Evolutionary conservation across 2,329 filamentous ascomycete species (phyloP).

Genomic region (Fusarium verticillioides): DNA sequence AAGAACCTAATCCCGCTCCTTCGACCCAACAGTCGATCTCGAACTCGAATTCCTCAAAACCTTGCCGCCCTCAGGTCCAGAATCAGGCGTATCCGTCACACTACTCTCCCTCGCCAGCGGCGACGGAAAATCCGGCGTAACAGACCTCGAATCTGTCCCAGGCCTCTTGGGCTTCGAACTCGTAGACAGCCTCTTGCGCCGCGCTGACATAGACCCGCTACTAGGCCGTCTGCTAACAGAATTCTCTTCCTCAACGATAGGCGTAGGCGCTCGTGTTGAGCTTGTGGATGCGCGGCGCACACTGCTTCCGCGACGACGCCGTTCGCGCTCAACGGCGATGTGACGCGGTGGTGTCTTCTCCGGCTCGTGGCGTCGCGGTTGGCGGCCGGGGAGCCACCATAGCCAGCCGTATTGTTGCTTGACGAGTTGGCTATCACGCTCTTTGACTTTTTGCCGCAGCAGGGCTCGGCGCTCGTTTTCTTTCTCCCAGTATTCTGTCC

Average conservation of each 20-base stretch:
- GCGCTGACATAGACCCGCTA: conserved; percentile 61
- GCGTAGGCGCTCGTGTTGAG: conserved; percentile 62
- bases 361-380: conserved; percentile 49
- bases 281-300: conserved; percentile 63
- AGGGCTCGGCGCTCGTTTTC: conserved; percentile 90
- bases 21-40: conserved; percentile 36
- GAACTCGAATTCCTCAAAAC: conserved; percentile 39
- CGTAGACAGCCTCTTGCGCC: conserved; percentile 62
- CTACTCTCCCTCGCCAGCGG: conserved; percentile 63
- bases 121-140: conserved; percentile 66
- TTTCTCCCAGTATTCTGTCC: conserved; percentile 94
- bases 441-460: conserved; percentile 75
- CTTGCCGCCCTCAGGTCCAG: conserved; percentile 35
- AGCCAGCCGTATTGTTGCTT: conserved; percentile 77
- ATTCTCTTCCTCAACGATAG: conserved; percentile 60
- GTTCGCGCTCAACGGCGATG: conserved; percentile 57
- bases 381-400: conserved; percentile 84
- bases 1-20: conserved; percentile 16
- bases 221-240: conserved; percentile 57
- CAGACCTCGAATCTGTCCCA: conserved; percentile 61
- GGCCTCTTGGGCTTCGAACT: conserved; percentile 57
- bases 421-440: conserved; percentile 74
- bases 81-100: conserved; percentile 37
- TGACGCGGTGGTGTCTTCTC: conserved; percentile 58
- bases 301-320: conserved; percentile 63